Base-by-base conservation (phyloP, 805 yeast species). In the Saccharomycopsis vini region DNA sequence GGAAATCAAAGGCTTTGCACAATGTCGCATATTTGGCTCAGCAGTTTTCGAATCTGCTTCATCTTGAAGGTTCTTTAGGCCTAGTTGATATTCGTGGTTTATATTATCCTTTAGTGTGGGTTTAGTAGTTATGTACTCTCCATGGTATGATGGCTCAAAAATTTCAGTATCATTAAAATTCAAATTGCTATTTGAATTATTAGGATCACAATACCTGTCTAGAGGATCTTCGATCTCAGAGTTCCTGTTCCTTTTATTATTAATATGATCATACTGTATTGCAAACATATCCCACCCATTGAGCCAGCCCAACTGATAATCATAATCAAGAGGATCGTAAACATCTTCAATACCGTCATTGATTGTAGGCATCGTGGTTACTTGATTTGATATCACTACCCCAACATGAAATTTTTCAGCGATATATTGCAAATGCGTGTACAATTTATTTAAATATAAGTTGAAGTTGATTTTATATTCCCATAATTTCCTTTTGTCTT, bases 331-430 rank as follows among this genome's bases (percentile, higher is more conserved):
- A 7, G 32, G 42, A 18, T 32, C 36, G 16, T 18, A 18, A 13
- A 22, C 37, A 24, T 29, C 48, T 15, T 35, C 37, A 15, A 3
- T 41, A 29, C 21, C 56, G 60, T 1, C 42, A 32, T 42, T 53
- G 1, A 59, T 46, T 10, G 16, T 5, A 0, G 75, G 71, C 45
- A 72, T 71, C 54, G 82, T 90, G 33, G 88, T 73, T 1, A 88
- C 86, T 59, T 89, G 96, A 54, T 89, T 88, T 0, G 88, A 73
- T 1, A 82, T 71, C 0, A 86, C 76, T 0, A 89, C 60, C 0
- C 94, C 82, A 3, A 83, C 55, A 19, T 70, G 60, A 54, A 65
- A 60, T 13, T 66, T 56, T 18, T 55, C 52, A 0, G 87, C 79
- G 20, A 82, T 47, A 9, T 59, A 54, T 9, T 74, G 63, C 43